Conservation (phyloP, 352 stramenopile genomes). For the Halophytophthora polymorphica region DNA sequence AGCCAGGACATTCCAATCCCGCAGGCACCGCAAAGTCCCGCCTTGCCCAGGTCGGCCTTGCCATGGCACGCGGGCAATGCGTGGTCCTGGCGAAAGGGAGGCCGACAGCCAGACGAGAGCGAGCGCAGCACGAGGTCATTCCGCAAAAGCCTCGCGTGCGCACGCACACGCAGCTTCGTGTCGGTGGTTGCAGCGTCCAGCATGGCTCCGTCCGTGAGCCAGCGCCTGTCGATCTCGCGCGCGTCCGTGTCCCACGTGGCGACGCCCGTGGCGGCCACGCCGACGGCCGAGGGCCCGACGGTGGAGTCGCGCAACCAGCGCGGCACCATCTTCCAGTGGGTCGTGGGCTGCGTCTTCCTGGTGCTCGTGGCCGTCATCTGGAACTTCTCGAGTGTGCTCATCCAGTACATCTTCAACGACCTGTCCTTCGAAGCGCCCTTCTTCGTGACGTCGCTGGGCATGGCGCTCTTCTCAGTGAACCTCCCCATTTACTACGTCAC, state of each 20-base stretch:
- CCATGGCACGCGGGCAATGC: too few species aligned
- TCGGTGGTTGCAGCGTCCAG: not conserved
- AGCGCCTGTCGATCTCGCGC: conserved; percentile 20
- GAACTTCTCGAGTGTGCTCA: conserved; percentile 77
- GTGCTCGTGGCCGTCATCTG: conserved; percentile 70
- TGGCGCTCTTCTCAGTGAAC: conserved; percentile 72
- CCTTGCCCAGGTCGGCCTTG: too few species aligned
- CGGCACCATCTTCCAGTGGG: conserved; percentile 54
- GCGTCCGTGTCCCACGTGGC: conserved; percentile 22
- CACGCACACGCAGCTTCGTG: conserved; percentile 10
- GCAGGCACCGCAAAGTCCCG: too few species aligned
- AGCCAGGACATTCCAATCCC: too few species aligned
- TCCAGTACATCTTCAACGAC: conserved; percentile 88
- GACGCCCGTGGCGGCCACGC: conserved; percentile 8
- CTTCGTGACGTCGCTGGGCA: conserved; percentile 83
- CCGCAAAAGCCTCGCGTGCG: conserved; percentile 10
- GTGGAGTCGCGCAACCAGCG: conserved; percentile 16
- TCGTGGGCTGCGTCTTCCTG: conserved; percentile 62
- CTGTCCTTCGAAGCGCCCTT: conserved; percentile 79
- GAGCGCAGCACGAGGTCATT: too few species aligned
- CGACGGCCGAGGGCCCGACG: conserved; percentile 1
- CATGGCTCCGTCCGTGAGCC: conserved; percentile 10
- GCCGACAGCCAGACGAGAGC: too few species aligned
- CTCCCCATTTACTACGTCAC: conserved; percentile 68
- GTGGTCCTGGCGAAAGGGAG: too few species aligned